Evolutionary conservation across 768 basidiomycete species (phyloP).

Genomic region (Tulasnella sp.): DNA sequence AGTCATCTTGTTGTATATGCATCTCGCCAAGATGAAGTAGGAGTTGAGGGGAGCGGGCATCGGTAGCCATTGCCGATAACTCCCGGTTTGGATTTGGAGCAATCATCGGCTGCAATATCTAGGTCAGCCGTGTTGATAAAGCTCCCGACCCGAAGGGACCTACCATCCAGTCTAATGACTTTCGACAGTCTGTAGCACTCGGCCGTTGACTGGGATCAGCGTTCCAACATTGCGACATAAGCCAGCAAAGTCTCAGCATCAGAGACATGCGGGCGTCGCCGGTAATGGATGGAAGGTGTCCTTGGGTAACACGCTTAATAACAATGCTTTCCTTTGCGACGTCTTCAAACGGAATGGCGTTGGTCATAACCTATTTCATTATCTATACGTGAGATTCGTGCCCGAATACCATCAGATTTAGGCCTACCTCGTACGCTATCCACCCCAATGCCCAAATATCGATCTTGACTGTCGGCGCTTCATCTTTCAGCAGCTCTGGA

Average conservation of each 20-base stretch:
- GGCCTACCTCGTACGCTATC: not conserved
- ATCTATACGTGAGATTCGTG: too few relatives aligned
- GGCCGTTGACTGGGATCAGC: not conserved
- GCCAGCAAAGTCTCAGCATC: not conserved
- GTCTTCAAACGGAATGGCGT: not conserved
- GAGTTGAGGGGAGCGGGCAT: not conserved
- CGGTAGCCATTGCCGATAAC: not conserved
- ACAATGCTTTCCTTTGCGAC: not conserved
- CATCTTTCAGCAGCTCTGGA: not conserved
- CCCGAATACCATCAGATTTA: not conserved
- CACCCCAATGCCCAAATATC: not conserved
- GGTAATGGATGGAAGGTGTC: not conserved
- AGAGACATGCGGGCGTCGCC: not conserved
- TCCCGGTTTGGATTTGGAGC: not conserved
- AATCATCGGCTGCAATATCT: not conserved
- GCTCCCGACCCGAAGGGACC: not conserved
- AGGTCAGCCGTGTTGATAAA: not conserved
- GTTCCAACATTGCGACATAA: not conserved
- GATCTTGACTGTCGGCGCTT: not conserved
- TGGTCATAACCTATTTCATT: not conserved
- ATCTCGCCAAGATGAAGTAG: not conserved
- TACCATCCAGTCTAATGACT: not conserved
- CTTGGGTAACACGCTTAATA: not conserved
- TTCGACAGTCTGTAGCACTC: not conserved
- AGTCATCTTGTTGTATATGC: not conserved